Percentiles rank a stretch among this genome's conserved stretches.
phyloP scores from a whole-genome alignment of 192 early-diverging fungal species.

The Piromyces sp. region DNA sequence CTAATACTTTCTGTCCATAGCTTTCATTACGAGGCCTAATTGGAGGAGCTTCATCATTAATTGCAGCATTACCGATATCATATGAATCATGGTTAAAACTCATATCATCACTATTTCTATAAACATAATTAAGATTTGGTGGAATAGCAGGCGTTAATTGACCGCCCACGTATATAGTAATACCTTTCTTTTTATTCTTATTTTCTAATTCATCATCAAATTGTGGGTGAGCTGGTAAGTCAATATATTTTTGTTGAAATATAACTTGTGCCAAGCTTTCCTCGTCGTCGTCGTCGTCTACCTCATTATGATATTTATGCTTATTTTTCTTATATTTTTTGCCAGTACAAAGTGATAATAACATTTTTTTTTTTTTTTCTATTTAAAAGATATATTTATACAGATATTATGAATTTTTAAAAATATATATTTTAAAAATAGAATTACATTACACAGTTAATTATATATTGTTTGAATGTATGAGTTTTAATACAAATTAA shows the following conservation, averaged over 20 bases:
- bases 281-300: neutral
- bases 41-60: neutral
- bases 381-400: no score
- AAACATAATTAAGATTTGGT: neutral
- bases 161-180: neutral
- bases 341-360: neutral
- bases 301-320: neutral
- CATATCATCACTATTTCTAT: neutral
- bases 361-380: neutral
- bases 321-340: neutral
- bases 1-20: neutral
- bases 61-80: neutral
- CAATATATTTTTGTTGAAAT: neutral
- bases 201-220: neutral
- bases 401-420: no score
- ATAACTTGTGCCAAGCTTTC: neutral
- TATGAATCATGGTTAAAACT: neutral
- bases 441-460: no score
- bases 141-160: neutral
- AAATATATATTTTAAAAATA: no score
- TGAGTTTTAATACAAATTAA: no score
- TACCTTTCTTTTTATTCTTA: neutral
- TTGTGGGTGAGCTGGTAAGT: neutral
- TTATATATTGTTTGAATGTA: no score
- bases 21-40: neutral